Conservation (phyloP, 768 basidiomycete genomes). For the Termitomyces sp. region DNA sequence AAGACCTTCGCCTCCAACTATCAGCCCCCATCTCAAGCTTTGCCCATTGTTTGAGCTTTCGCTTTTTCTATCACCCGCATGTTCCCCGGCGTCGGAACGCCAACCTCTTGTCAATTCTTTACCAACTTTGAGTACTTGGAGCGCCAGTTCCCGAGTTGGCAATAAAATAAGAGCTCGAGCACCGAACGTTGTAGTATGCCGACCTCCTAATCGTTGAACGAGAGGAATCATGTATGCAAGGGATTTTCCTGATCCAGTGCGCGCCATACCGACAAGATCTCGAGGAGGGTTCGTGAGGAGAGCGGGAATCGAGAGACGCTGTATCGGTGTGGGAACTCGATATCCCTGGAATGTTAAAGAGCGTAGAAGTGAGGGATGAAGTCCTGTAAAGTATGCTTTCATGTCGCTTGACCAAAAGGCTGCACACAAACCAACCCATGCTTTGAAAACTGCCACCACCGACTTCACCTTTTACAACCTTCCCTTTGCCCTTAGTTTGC, state of each 20-base stretch:
- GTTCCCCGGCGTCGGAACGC: slow-evolving; percentile 52
- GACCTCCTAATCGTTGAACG: slow-evolving; percentile 76
- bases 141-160: slow-evolving; percentile 89
- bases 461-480: slow-evolving; percentile 66
- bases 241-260: slow-evolving; percentile 97
- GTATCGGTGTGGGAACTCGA: slow-evolving; percentile 93
- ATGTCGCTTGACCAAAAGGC: not conserved
- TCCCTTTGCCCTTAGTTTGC: slow-evolving; percentile 68
- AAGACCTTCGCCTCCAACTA: slow-evolving; percentile 93
- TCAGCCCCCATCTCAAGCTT: slow-evolving; percentile 80
- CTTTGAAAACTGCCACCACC: slow-evolving; percentile 95
- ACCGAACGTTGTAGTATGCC: slow-evolving; percentile 76
- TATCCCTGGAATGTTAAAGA: slow-evolving; percentile 90
- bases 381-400: slow-evolving; percentile 39
- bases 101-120: slow-evolving; percentile 90
- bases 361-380: slow-evolving; percentile 78
- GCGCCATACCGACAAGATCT: slow-evolving; percentile 96
- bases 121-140: slow-evolving; percentile 91
- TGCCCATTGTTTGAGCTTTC: slow-evolving; percentile 54
- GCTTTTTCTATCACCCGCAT: slow-evolving; percentile 69
- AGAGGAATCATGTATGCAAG: slow-evolving; percentile 94
- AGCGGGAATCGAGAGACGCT: slow-evolving; percentile 82
- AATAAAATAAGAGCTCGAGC: slow-evolving; percentile 84
- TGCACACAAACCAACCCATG: slow-evolving; percentile 63
- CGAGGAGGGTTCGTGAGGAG: slow-evolving; percentile 80